Evolutionary conservation across 192 early-diverging fungal species (phyloP).

Genomic region (Ambispora gerdemannii): DNA sequence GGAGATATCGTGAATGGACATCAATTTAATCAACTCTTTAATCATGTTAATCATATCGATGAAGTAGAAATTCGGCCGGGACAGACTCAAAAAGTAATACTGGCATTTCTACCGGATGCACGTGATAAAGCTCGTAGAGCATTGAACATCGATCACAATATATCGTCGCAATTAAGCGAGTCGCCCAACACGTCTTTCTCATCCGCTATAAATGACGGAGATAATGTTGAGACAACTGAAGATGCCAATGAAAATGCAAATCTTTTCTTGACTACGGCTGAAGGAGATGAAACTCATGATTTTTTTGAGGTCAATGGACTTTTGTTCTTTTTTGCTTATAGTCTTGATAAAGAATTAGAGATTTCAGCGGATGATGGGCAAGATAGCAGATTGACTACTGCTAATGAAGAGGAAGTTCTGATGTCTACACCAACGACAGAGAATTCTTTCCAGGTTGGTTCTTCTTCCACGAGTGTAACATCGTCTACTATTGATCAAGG

Average conservation of each 20-base stretch:
- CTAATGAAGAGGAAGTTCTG: not conserved
- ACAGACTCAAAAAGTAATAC: slow-evolving; percentile 69
- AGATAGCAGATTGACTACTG: not conserved
- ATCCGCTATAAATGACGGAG: slow-evolving; percentile 32
- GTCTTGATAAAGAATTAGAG: slow-evolving; percentile 21
- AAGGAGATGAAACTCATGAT: slow-evolving; percentile 60
- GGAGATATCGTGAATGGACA: slow-evolving; percentile 41
- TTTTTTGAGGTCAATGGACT: slow-evolving; percentile 76
- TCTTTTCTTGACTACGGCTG: slow-evolving; percentile 5
- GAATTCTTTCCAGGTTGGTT: not conserved
- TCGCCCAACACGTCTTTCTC: slow-evolving; percentile 3
- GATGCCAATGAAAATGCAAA: slow-evolving; percentile 18
- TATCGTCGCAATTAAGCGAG: slow-evolving; percentile 11
- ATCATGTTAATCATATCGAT: slow-evolving; percentile 81
- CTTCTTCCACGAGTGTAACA: not conserved
- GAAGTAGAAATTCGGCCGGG: slow-evolving; percentile 62
- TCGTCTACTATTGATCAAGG: not conserved
- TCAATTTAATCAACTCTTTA: slow-evolving; percentile 91
- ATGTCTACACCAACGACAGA: not conserved
- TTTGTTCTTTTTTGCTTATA: slow-evolving; percentile 79
- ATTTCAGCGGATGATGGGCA: not conserved
- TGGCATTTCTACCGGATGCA: slow-evolving; percentile 72
- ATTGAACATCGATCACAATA: slow-evolving; percentile 14
- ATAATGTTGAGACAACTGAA: slow-evolving; percentile 33
- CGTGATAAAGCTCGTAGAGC: slow-evolving; percentile 32